Evolutionary conservation across 768 basidiomycete species (phyloP), one percentile per base, ranked within the genome.

Genomic region (Termitomyces sp.): DNA sequence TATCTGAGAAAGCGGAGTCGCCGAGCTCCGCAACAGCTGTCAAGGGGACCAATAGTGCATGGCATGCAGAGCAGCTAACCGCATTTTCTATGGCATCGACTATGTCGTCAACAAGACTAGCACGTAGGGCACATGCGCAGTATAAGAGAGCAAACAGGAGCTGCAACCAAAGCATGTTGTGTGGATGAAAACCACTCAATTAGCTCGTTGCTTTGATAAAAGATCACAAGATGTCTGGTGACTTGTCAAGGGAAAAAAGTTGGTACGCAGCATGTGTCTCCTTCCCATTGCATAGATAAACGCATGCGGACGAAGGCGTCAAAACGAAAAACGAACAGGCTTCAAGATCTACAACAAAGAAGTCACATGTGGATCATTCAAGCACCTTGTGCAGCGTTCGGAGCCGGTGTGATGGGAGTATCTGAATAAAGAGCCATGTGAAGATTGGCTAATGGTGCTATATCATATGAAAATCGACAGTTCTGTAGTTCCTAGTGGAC

Each of bases 11-110:
- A 0, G 74, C 63, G 7, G 70, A 64, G 63, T 85, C 78, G 0
- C 84, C 83, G 2, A 81, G 67, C 22, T 68, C 53, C 3, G 83
- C 83, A 8, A 84, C 66, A 8, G 67, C 71, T 64, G 77, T 68
- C 16, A 85, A 62, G 2, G 81, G 74, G 20, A 75, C 68, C 12
- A 85, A 66, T 9, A 85, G 69, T 3, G 75, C 72, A 61, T 83
- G 79, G 64, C 83, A 85, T 10, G 78, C 75, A 18, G 63, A 70
- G 58, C 84, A 86, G 54, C 76, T 77, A 1, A 76, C 74, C 0
- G 79, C 79, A 5, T 74, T 67, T 55, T 75, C 71, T 29, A 83
- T 67, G 13, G 75, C 79, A 39, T 72, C 57, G 59, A 81, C 62
- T 8, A 83, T 73, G 56, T 74, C 71, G 50, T 73, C 69, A n/a